Base-by-base conservation (phyloP, 495 filamentous ascomycete species). In the Penicillium tannophilum region DNA sequence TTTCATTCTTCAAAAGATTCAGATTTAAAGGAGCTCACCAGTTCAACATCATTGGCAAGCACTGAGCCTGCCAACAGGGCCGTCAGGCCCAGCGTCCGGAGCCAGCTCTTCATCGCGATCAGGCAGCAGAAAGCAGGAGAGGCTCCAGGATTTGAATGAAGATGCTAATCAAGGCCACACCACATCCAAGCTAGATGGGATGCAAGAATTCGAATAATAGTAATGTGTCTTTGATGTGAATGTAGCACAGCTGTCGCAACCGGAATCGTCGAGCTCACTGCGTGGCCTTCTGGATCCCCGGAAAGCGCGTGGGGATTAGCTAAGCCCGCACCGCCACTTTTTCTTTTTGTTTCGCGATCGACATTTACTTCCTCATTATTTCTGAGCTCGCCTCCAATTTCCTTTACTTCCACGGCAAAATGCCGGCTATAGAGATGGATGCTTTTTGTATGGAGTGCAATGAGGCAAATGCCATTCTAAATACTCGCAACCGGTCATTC, bases 11-110 rank as follows among this genome's bases (percentile, higher is more conserved):
- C 8, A 42, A 44, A 20, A 10, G 7, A 4, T 1, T 11, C 16
- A 6, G 7, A 2, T 12, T 52, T 7, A 23, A 31, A 42, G 31
- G 67, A 66, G 68, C 82, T 62, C 67, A 88, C 83, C 64, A 91
- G 77, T 71, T 86, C 82, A 55, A 89, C 74, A 60, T 90, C 88
- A 61, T 78, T 79, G 49, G 79, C 85, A 58, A 85, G 80, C 71
- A 79, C 79, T 54, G 70, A 60, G 62, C 80, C 83, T 72, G 84
- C 76, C 48, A 81, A 56, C 36, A 81, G 59, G 64, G 78, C 83
- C 70, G 82, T 70, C 39, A 81, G 64, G 56, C 81, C 70, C 31
- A 81, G 67, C 36, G 76, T 72, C 64, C 75, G 72, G 62, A 80
- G 69, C 79, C 76, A 81, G 71, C 76, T 78, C 71, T 79, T 85